These are phyloP conservation scores for Coccomyxa subellipsoidea DNA, from an alignment of 163 green algal genomes.

Conservation along the genomic window DNA sequence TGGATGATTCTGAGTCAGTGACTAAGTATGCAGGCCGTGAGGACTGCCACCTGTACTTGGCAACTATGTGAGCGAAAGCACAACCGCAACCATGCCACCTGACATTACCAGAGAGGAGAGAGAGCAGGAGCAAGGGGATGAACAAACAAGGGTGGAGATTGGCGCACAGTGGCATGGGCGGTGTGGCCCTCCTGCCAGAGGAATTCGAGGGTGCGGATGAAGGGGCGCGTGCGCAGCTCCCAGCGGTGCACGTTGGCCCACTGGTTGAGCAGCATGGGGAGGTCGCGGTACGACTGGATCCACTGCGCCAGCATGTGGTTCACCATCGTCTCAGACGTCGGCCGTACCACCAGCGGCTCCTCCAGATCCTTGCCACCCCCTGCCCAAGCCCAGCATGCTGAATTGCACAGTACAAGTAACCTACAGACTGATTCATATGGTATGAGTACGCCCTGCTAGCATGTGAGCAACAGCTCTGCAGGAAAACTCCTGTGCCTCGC, in stretches of 20 bases:
- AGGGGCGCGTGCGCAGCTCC: slow-evolving; percentile 97
- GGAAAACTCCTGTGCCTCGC: too few relatives aligned
- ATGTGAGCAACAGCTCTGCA: too few relatives aligned
- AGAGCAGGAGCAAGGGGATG: background rate
- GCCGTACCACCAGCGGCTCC: slow-evolving; percentile 94
- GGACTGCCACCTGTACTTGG: too few relatives aligned
- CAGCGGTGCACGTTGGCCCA: slow-evolving; percentile 99
- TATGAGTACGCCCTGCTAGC: too few relatives aligned
- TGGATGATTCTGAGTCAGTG: too few relatives aligned
- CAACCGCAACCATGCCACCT: too few relatives aligned
- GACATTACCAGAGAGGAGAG: background rate
- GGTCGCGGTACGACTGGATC: slow-evolving; percentile 87
- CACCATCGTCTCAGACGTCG: slow-evolving; percentile 98
- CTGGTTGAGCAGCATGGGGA: slow-evolving; percentile 96
- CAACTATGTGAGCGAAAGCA: too few relatives aligned
- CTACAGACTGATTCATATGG: too few relatives aligned
- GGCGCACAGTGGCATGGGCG: slow-evolving; percentile 79
- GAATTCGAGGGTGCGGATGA: slow-evolving; percentile 98
- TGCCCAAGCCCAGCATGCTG: too few relatives aligned
- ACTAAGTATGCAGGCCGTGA: too few relatives aligned
- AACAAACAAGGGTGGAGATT: background rate
- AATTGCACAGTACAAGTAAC: too few relatives aligned
- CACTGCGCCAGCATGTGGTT: slow-evolving; percentile 98
- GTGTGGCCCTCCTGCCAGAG: slow-evolving; percentile 98
- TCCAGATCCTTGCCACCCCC: slow-evolving; percentile 97